Conservation (phyloP, 352 stramenopile species). For the Phytophthora multivora region DNA sequence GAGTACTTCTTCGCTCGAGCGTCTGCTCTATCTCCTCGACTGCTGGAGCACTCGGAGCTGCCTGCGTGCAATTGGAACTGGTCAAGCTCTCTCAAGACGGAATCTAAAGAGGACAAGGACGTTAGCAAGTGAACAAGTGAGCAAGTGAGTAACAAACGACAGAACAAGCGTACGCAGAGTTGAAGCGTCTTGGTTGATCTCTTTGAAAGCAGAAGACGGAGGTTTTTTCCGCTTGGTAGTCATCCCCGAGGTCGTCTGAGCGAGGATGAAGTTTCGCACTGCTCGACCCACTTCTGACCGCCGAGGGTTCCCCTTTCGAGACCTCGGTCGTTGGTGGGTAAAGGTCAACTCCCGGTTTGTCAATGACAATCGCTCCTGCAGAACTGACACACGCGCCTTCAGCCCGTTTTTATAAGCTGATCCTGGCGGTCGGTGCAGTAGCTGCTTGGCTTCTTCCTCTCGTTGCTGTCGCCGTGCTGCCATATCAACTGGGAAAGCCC, state of each 20-base stretch:
- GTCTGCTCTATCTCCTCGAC: constrained; percentile 17
- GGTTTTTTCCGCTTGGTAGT: constrained; percentile 3
- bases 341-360: constrained; percentile 35
- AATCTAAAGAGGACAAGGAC: constrained; percentile 25
- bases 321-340: constrained; percentile 7
- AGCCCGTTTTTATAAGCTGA: constrained; percentile 20
- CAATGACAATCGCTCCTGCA: constrained; percentile 57
- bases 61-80: constrained; percentile 42
- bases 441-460: constrained; percentile 44
- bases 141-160: not conserved
- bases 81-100: constrained; percentile 57
- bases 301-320: constrained; percentile 23
- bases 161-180: constrained; percentile 26
- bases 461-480: constrained; percentile 33
- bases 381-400: constrained; percentile 45
- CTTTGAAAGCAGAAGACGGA: constrained; percentile 20
- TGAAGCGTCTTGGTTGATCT: constrained; percentile 27
- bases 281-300: constrained; percentile 44
- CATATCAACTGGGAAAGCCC: constrained; percentile 70
- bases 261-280: constrained; percentile 52
- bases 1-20: constrained; percentile 40
- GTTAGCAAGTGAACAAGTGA: constrained; percentile 2
- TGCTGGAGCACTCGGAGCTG: constrained; percentile 14
- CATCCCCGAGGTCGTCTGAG: constrained; percentile 27
- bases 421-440: constrained; percentile 36